A percentile compares a stretch with the other conserved stretches of the same genome.
These are phyloP conservation scores for Aspergillus cavernicola DNA, from an alignment of 495 filamentous ascomycete genomes.

Conservation along the genomic window DNA sequence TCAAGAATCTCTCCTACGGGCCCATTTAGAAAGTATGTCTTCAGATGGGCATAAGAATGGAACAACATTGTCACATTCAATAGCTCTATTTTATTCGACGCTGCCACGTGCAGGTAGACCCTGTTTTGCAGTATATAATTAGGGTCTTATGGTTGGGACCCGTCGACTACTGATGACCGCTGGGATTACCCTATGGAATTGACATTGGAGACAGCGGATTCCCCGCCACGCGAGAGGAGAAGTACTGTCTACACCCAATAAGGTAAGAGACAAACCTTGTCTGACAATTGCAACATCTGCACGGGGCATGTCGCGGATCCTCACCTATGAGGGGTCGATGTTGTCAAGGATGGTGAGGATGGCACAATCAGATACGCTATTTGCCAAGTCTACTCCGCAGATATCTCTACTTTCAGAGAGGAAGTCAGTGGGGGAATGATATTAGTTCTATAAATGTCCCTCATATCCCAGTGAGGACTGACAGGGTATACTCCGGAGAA, in stretches of 20 bases:
- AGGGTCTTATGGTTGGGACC: no score
- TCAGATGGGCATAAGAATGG: no score
- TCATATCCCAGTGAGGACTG: not conserved
- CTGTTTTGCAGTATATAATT: no score
- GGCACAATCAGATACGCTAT: slow-evolving; percentile 9
- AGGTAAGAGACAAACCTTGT: not conserved
- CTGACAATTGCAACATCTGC: not conserved
- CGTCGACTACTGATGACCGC: no score
- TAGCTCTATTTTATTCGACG: no score
- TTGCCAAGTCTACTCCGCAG: slow-evolving; percentile 1
- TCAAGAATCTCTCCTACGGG: not conserved
- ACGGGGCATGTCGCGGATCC: not conserved
- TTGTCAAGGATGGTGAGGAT: slow-evolving; percentile 7
- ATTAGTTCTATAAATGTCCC: not conserved
- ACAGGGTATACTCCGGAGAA: not conserved
- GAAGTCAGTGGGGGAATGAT: not conserved
- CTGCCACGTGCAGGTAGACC: no score
- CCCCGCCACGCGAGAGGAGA: not conserved
- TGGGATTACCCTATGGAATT: no score
- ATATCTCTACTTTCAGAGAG: not conserved
- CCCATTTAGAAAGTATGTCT: no score
- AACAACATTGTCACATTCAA: no score
- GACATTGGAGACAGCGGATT: not conserved
- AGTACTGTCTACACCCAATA: not conserved
- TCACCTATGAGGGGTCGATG: slow-evolving; percentile 18